Evolutionary conservation across 2,329 filamentous ascomycete genomes (phyloP).

Genomic region (Penicillium capsulatum): DNA sequence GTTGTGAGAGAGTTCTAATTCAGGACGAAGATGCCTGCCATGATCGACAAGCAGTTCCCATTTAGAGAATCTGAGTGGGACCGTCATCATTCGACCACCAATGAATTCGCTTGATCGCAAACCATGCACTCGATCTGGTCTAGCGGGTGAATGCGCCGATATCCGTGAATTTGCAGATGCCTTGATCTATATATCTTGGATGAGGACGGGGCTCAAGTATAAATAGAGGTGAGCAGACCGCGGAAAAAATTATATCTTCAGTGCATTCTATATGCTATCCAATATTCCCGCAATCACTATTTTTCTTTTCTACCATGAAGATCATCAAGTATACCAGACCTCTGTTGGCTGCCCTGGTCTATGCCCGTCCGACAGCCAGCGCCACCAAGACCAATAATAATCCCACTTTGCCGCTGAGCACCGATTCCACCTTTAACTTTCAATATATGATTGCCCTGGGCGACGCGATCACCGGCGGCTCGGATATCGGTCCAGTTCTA

Average conservation of each 20-base stretch:
- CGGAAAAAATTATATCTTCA: background rate
- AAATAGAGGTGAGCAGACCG: background rate
- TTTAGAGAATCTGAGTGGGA: too few species aligned
- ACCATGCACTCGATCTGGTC: slow-evolving; percentile 1
- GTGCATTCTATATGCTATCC: background rate
- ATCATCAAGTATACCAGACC: slow-evolving; percentile 5
- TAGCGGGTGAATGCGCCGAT: background rate
- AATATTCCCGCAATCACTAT: slow-evolving; percentile 1
- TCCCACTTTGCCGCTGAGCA: slow-evolving; percentile 12
- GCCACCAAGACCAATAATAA: slow-evolving; percentile 1
- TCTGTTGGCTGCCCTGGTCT: slow-evolving; percentile 6
- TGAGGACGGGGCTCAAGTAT: background rate
- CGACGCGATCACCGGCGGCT: slow-evolving; percentile 10
- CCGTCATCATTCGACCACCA: too few species aligned
- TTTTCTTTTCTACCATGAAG: background rate
- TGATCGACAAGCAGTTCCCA: too few species aligned
- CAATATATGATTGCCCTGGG: slow-evolving; percentile 11
- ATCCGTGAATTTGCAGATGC: background rate
- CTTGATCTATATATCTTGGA: background rate
- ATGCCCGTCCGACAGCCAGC: slow-evolving; percentile 2
- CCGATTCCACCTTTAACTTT: slow-evolving; percentile 18
- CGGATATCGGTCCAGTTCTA: slow-evolving; percentile 17
- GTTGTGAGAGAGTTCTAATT: too few species aligned
- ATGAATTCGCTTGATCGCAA: slow-evolving; percentile 2
- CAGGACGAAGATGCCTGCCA: too few species aligned